Evolutionary conservation across 345 rosid species (phyloP).

Genomic region (Cardamine resedifolia): DNA sequence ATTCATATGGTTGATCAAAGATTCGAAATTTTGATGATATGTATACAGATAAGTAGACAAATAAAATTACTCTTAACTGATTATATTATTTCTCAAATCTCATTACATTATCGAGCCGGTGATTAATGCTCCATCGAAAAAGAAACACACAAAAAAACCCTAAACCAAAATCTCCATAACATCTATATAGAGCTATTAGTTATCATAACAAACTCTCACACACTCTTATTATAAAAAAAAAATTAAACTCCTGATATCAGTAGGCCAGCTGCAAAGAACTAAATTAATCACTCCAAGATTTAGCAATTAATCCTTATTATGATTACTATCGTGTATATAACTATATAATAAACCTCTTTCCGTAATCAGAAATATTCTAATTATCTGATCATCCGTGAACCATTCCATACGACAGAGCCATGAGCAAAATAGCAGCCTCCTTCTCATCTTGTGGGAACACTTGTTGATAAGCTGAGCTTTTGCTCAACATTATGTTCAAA

Average conservation of each 20-base stretch:
- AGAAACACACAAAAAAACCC: slow-evolving; percentile 4
- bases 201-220: slow-evolving; percentile 14
- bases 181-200: slow-evolving; percentile 22
- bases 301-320: slow-evolving; percentile 31
- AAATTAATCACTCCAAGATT: slow-evolving; percentile 22
- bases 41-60: not conserved
- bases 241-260: slow-evolving; percentile 25
- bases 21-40: not conserved
- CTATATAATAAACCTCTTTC: slow-evolving; percentile 11
- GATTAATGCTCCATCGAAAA: slow-evolving; percentile 1
- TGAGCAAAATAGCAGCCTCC: slow-evolving; percentile 91
- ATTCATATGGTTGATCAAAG: not conserved
- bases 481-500: slow-evolving; percentile 61
- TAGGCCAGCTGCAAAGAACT: slow-evolving; percentile 31
- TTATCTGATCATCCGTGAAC: slow-evolving; percentile 54
- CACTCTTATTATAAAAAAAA: slow-evolving; percentile 29
- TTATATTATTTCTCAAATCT: slow-evolving; percentile 26
- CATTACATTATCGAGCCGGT: slow-evolving; percentile 25
- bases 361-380: slow-evolving; percentile 16
- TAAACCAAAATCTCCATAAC: slow-evolving; percentile 33
- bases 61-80: not conserved
- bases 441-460: slow-evolving; percentile 96
- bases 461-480: slow-evolving; percentile 64
- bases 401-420: slow-evolving; percentile 90
- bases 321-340: slow-evolving; percentile 26